A percentile compares a stretch with the other conserved stretches of the same genome.
Evolutionary conservation across 23 red algal species (phyloP).

Genomic region (Chondrus crispus): DNA sequence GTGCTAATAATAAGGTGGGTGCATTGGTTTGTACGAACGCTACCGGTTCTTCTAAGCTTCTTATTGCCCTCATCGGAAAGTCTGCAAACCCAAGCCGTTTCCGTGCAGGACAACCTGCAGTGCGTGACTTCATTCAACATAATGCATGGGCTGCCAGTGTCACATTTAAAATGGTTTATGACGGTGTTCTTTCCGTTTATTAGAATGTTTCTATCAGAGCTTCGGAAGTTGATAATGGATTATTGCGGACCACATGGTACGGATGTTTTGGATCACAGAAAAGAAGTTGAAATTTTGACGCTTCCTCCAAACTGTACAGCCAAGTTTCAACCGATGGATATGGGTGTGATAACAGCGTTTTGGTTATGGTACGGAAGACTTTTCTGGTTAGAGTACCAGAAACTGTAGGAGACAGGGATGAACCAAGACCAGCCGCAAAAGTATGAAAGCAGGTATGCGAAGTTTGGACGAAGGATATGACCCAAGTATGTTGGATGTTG

Average conservation of each 20-base stretch:
- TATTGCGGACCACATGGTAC: neutral
- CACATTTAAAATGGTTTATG: neutral
- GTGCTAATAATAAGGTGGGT: neutral
- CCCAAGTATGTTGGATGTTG: neutral
- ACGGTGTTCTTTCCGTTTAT: neutral
- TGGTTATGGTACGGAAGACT: too few species aligned
- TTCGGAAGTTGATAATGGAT: neutral
- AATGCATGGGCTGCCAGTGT: neutral
- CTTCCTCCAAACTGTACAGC: constrained; percentile 7
- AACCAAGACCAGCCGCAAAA: too few species aligned
- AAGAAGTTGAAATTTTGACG: neutral
- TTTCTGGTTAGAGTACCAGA: too few species aligned
- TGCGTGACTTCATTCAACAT: neutral
- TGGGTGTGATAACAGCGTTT: neutral
- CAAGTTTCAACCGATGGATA: neutral
- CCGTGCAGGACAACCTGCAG: neutral
- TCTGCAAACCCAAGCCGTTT: neutral
- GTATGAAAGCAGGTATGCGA: neutral
- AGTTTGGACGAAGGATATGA: neutral
- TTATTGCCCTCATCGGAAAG: neutral
- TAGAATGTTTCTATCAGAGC: neutral
- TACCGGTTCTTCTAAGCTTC: neutral
- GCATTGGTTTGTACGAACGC: neutral
- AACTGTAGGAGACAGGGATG: too few species aligned
- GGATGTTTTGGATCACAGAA: neutral